Evolutionary conservation across 257 asterid genomes (phyloP), one percentile per base, ranked within the genome.

Genomic region (Lithospermum erythrorhizon): DNA sequence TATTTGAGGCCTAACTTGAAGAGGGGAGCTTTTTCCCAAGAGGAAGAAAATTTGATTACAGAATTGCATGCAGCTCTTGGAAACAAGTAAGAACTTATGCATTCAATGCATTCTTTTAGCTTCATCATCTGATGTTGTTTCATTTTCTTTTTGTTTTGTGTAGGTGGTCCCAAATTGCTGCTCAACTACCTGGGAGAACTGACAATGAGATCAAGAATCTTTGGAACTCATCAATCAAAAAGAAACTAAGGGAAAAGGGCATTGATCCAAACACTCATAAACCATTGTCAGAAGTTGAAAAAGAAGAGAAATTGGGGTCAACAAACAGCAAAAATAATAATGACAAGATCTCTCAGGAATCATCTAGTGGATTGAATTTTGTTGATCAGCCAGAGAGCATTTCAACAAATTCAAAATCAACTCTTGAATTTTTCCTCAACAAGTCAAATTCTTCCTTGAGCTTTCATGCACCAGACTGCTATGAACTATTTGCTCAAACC

Each of bases 1-100:
- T 90, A 90, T 73, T 65, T 90, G 45, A 80, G 97, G 77, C 97
- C 97, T 30, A 96, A 87, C 65, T 79, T 90, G 72, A 87, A 87
- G 64, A 79, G 97, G 73, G 96, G 97, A 52, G 83, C 96, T 69
- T 90, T 90, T 54, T 85, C 96, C 1, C 81, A 75, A 9, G 97
- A 87, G 21, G 97, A 90, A 37, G 97, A 90, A 74, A 83, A 66
- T 61, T 70, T 85, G 82, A 87, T 90, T 5, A 72, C 85, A 27
- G 95, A 85, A 61, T 69, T 90, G 74, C 97, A 90, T 82, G 95
- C 94, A 75, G 94, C 83, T 68, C 87, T 90, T 22, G 97, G 97
- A 2, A 90, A 90, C 80, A 82, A 94, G 97, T 89, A 62, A 49
- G 19, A 41, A 41, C 18, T 41, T 41, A 14, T 13, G 4, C 49